Evolutionary conservation across 2,329 filamentous ascomycete species (phyloP), one percentile per base, ranked within the genome.

Genomic region (Chrysosphaeria jannelii): DNA sequence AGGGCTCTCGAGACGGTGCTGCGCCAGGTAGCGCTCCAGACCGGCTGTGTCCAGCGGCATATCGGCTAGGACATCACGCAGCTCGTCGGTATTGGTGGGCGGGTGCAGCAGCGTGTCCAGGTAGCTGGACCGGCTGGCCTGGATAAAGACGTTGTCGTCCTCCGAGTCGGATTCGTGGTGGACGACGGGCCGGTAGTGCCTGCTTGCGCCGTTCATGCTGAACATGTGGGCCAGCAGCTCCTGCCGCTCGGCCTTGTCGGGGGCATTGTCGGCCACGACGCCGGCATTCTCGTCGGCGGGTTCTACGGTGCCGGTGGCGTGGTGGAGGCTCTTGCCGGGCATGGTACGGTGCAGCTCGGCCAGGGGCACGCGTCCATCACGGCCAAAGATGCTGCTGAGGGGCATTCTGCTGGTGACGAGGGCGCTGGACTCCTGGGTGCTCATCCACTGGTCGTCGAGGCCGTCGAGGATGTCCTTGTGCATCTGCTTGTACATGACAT

Each of bases 401-500:
- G 74, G 72, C 34, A 76, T 69, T 20, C 70, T 59, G 24, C 68
- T 63, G 9, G 65, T 57, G 8, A 85, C 59, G 5, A 88, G 57
- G 33, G 81, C 69, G 28, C 71, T 63, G 8, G 72, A 64, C 33
- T 78, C 66, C 11, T 62, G 64, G 29, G 70, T 71, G 18, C 72
- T 59, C 40, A 74, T 61, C 25, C 70, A 57, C 36, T 79, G 70
- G 30, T 79, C 71, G 35, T 79, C 70, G 30, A 78, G 53, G 2
- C 64, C 65, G 27, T 72, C 65, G 5, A 81, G 52, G 29, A 79
- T 71, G 32, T 93, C 81, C 28, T 63, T 62, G 29, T 85, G 78
- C 43, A 90, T 66, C 38, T 90, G 72, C 37, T 79, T 76, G 38
- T 78, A 85, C 6, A 91, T 58, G 3, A 74, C 66, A 41, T 89